Evolutionary conservation across 495 filamentous ascomycete species (phyloP).

Genomic region (Immersiella caudata): DNA sequence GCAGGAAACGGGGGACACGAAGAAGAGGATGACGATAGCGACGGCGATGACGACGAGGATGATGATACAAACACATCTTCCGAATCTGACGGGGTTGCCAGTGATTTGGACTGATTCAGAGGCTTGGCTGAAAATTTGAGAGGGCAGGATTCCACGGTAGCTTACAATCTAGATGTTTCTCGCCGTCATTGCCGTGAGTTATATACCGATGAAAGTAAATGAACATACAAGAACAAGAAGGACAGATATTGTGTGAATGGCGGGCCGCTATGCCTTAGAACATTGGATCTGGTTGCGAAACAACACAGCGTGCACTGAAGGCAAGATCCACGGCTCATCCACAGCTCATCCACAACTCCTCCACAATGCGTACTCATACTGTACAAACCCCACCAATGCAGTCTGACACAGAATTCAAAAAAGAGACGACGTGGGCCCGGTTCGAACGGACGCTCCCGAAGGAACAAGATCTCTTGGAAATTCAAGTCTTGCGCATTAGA

Average conservation of each 20-base stretch:
- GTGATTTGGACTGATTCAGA: neutral
- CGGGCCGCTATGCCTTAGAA: too few species aligned
- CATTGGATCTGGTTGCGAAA: too few species aligned
- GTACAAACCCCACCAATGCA: too few species aligned
- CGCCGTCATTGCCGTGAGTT: too few species aligned
- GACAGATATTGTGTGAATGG: too few species aligned
- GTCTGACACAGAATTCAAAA: neutral
- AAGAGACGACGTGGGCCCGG: conserved; percentile 8
- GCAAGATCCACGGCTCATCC: neutral
- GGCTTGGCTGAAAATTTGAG: too few species aligned
- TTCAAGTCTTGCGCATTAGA: conserved; percentile 10
- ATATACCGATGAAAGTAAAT: too few species aligned
- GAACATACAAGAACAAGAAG: too few species aligned
- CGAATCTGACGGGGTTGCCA: neutral
- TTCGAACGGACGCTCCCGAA: conserved; percentile 17
- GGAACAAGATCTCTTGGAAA: conserved; percentile 6
- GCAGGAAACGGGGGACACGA: neutral
- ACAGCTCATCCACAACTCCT: neutral
- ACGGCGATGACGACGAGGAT: too few species aligned
- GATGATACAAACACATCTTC: neutral
- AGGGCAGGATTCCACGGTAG: too few species aligned
- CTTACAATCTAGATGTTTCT: too few species aligned
- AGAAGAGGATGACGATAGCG: neutral
- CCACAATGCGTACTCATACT: neutral
- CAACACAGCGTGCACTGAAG: too few species aligned